Evolutionary conservation across 345 rosid species (phyloP), one percentile per base, ranked within the genome.

Genomic region (Eucalyptus pumila): DNA sequence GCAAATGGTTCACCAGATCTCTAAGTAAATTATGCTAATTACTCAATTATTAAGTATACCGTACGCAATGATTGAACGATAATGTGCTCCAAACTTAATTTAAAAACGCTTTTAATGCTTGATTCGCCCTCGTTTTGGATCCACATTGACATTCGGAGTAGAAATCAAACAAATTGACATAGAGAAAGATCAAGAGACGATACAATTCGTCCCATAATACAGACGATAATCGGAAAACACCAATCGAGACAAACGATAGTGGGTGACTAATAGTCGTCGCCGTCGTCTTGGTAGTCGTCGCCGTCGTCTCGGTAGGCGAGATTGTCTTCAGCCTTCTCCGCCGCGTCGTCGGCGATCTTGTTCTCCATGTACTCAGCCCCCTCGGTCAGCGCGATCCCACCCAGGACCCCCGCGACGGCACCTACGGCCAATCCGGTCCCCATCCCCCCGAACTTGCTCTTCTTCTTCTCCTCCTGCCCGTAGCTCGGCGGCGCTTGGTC

Each of bases 381-480:
- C 94, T 96, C 98, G 12, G 91, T 92, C 90, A 96, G 80, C 2
- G 98, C 99, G 3, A 97, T 69, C 51, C 98, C 98, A 87, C 98
- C 99, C 56, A 97, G 65, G 8, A 17, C 94, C 56, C 98, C 98
- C 1, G 96, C 99, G 30, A 94, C 95, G 42, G 97, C 97, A 11
- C 99, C 99, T 72, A 97, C 94, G 48, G 98, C 98, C 91, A 97
- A 90, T 86, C 98, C 99, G 14, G 95, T 92, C 88, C 97, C 98
- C 96, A 94, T 94, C 89, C 96, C 98, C 10, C 98, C 98, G 42
- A 94, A 95, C 90, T 94, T 96, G 72, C 94, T 92, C 88, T 91
- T 94, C 92, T 94, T 93, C 90, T 92, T 88, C 86, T 86, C 76
- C 51, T 12, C 90, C 37, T 90, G 87, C 76, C 83, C 92, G 23